A percentile compares a stretch with the other conserved stretches of the same genome.
These are phyloP conservation scores for Tylopilus sp. DNA, from an alignment of 768 basidiomycete species.

Conservation along the genomic window DNA sequence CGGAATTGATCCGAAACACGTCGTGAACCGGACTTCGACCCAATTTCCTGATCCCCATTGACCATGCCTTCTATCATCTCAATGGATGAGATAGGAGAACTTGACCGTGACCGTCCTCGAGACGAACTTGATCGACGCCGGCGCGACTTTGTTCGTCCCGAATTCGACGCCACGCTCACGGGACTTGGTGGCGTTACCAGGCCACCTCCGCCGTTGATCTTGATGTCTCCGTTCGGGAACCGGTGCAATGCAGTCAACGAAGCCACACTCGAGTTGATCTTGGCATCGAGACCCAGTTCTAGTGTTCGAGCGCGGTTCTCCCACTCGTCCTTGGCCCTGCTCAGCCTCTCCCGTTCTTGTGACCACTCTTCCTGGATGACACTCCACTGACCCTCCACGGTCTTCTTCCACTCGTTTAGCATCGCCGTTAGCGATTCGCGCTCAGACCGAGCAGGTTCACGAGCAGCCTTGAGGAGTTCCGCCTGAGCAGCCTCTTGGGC, in stretches of 20 bases:
- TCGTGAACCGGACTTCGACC: conserved; percentile 20
- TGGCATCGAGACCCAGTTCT: conserved; percentile 51
- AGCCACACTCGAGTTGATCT: conserved; percentile 34
- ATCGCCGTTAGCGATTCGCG: conserved; percentile 51
- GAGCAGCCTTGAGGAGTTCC: conserved; percentile 31
- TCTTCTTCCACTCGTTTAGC: conserved; percentile 70
- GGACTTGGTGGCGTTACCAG: conserved; percentile 78
- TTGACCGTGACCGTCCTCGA: conserved; percentile 36
- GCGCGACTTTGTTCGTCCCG: conserved; percentile 38
- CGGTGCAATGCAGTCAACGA: conserved; percentile 31
- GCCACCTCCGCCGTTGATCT: conserved; percentile 39
- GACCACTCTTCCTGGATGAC: conserved; percentile 79
- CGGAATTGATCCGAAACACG: conserved; percentile 22
- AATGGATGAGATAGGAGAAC: conserved; percentile 32
- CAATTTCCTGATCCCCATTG: conserved; percentile 15
- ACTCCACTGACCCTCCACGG: conserved; percentile 77
- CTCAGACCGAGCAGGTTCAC: conserved; percentile 36
- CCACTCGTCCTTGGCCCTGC: conserved; percentile 76
- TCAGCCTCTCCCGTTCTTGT: conserved; percentile 72
- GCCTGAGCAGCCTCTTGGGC: conserved; percentile 35
- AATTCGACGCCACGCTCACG: conserved; percentile 65
- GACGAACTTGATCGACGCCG: conserved; percentile 44
- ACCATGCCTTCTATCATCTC: conserved; percentile 32
- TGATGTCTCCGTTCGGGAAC: conserved; percentile 31
- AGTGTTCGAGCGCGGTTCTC: conserved; percentile 55